Percentiles rank a stretch among this genome's conserved stretches.
These are phyloP conservation scores for Hyphopichia pseudoburtonii DNA, from an alignment of 1,139 yeast genomes.

Conservation along the genomic window DNA sequence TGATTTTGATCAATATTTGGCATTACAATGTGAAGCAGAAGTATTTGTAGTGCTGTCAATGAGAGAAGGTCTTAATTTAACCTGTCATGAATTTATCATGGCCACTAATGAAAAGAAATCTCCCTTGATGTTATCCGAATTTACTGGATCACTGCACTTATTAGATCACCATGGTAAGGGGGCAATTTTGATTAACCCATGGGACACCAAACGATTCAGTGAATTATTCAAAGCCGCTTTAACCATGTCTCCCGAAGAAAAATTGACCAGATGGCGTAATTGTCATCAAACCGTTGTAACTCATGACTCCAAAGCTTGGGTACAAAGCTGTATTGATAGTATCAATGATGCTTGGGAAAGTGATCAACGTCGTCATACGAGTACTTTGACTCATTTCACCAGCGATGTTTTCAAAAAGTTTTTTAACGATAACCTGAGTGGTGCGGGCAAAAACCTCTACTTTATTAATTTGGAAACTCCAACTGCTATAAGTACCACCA, in stretches of 20 bases:
- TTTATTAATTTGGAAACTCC: constrained; percentile 56
- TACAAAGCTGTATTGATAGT: constrained; percentile 52
- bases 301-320: constrained; percentile 80
- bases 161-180: constrained; percentile 54
- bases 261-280: constrained; percentile 58
- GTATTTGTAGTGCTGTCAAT: constrained; percentile 83
- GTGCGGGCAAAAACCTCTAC: constrained; percentile 45
- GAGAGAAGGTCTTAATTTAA: constrained; percentile 95
- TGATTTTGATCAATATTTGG: constrained; percentile 85
- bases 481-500: constrained; percentile 23
- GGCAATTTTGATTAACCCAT: constrained; percentile 83
- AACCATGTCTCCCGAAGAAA: constrained; percentile 61
- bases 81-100: constrained; percentile 90
- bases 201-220: constrained; percentile 74
- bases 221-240: constrained; percentile 61
- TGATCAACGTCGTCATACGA: constrained; percentile 36
- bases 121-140: constrained; percentile 85
- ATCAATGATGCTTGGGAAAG: constrained; percentile 66
- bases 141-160: constrained; percentile 89
- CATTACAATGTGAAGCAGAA: constrained; percentile 82
- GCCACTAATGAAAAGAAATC: constrained; percentile 73
- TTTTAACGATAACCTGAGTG: constrained; percentile 28
- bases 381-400: constrained; percentile 26
- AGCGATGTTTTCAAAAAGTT: constrained; percentile 34
- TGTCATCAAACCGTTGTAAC: constrained; percentile 58